Conservation (phyloP, 345 rosid genomes). For the Arabis hirsuta region DNA sequence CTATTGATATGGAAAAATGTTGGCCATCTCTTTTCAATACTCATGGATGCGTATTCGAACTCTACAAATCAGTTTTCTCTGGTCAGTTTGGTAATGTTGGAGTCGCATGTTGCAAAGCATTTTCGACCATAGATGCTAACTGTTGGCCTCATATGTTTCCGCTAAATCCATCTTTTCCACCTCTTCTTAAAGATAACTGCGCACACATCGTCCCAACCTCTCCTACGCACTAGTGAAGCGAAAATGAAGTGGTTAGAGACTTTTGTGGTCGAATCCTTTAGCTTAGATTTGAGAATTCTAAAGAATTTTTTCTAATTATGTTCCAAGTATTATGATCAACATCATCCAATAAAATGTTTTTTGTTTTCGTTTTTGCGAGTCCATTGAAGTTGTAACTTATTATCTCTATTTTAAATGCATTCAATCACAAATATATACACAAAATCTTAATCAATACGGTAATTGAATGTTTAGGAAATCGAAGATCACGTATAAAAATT, state of each 20-base stretch:
- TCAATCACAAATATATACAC: no score
- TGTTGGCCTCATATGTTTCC: slow-evolving; percentile 40
- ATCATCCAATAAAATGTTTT: slow-evolving; percentile 6
- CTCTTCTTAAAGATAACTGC: slow-evolving; percentile 25
- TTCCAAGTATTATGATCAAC: neutral
- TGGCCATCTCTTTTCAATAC: slow-evolving; percentile 38
- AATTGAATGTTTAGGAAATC: no score
- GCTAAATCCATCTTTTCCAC: slow-evolving; percentile 24
- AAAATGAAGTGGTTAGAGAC: neutral
- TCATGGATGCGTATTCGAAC: slow-evolving; percentile 26
- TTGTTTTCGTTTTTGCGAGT: neutral
- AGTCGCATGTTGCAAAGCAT: slow-evolving; percentile 35
- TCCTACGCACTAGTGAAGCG: slow-evolving; percentile 3
- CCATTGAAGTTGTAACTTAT: neutral
- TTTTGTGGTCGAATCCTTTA: neutral
- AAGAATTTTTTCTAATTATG: neutral
- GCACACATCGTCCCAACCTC: neutral
- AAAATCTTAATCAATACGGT: no score
- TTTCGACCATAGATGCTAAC: slow-evolving; percentile 14
- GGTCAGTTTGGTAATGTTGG: slow-evolving; percentile 30
- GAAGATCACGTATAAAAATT: no score
- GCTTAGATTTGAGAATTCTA: neutral
- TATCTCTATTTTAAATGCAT: neutral
- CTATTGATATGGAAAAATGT: slow-evolving; percentile 22
- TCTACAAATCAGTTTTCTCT: slow-evolving; percentile 25